Evolutionary conservation across 768 basidiomycete species (phyloP), one percentile per base, ranked within the genome.

Genomic region (Leccinellum albellum): DNA sequence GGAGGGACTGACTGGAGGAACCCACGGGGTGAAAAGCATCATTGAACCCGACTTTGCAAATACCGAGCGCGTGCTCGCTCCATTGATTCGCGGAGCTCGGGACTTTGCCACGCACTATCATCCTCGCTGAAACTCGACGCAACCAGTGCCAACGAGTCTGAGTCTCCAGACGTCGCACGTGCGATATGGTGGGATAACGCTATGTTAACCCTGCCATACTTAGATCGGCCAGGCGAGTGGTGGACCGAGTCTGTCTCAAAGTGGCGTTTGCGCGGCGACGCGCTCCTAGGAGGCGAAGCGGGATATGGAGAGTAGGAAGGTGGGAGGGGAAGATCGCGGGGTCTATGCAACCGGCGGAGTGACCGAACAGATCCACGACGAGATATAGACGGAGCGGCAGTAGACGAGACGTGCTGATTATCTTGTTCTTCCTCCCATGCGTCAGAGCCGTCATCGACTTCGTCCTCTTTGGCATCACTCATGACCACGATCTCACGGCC

Each of bases 401-500:
- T n/a, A 14, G 53, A 40, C 24, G 45, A 40, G 24, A 42, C 14
- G 5, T 17, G 28, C 21, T 13, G 53, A 6, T 26, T 24, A 6
- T 59, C 54, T n/a, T 50, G 78, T 44, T 88, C 86, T 53, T 91
- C 89, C 55, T 86, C 85, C 91, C 91, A 93, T 2, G 76, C 78
- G 8, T 82, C 88, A 7, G 77, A 78, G 2, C 88, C 90, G 64
- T 91, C 89, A 59, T 91, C 91, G 4, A 85, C 81, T 63, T 86
- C 85, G 56, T 91, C 89, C 61, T 89, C 88, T 55, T 84, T 77
- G 4, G 78, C 77, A 48, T 91, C 89, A 58, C 84, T 85, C 81
- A 85, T 82, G 4, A 91, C 82, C 9, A 93, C 90, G 15, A 94
- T 78, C 67, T 93, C 89, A n/a, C 80, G 76, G 14, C 81, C 82